Percentiles rank a stretch among this genome's conserved stretches.
These are phyloP conservation scores for Polytrichum commune DNA, from an alignment of 225 moss, liverwort and hornwort species.

Conservation along the genomic window DNA sequence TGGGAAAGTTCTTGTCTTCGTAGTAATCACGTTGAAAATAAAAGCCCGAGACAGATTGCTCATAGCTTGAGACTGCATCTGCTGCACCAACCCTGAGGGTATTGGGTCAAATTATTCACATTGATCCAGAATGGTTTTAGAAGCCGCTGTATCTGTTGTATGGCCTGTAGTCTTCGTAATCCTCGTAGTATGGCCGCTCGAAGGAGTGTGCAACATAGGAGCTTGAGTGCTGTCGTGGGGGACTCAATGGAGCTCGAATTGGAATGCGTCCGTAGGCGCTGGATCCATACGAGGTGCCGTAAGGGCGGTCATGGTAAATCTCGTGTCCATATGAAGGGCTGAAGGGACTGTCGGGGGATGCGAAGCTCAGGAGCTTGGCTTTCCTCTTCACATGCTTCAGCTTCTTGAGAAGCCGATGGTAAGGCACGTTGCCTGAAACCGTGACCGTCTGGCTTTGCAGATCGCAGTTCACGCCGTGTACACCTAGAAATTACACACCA, in stretches of 20 bases:
- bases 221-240: constrained; percentile 38
- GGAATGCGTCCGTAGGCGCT: constrained; percentile 7
- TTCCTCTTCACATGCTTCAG: constrained; percentile 54
- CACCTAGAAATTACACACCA: constrained; percentile 24
- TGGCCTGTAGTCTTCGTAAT: constrained; percentile 57
- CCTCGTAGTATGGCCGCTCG: constrained; percentile 53
- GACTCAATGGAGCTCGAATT: constrained; percentile 14
- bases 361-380: constrained; percentile 40
- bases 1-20: too few species aligned
- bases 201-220: constrained; percentile 33
- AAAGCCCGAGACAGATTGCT: too few species aligned
- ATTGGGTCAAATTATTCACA: too few species aligned
- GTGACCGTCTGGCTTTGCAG: constrained; percentile 36
- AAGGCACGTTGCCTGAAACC: constrained; percentile 47
- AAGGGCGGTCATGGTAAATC: constrained; percentile 4
- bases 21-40: too few species aligned
- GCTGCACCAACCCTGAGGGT: too few species aligned
- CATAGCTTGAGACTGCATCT: too few species aligned
- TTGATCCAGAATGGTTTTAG: neutral
- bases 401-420: constrained; percentile 59
- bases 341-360: constrained; percentile 32
- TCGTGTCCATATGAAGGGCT: constrained; percentile 13
- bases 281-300: neutral
- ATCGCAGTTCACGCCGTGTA: constrained; percentile 42
- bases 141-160: constrained; percentile 10